Conservation (phyloP, 2,329 filamentous ascomycete species). For the Thyridium curvatum region DNA sequence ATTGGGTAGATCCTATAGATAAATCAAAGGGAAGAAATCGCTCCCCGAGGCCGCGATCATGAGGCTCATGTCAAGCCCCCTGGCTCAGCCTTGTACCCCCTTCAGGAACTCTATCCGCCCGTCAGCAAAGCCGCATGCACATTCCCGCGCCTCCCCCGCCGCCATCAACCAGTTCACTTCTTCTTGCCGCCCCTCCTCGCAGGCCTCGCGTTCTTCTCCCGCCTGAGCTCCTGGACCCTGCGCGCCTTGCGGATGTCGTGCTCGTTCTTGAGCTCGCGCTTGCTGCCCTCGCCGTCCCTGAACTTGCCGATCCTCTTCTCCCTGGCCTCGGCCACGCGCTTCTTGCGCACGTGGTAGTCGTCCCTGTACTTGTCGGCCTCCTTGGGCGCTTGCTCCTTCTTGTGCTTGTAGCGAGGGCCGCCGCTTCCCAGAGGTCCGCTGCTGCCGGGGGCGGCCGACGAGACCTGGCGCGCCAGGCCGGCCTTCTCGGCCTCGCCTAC, state of each 20-base stretch:
- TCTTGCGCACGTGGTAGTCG: conserved; percentile 86
- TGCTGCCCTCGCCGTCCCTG: conserved; percentile 67
- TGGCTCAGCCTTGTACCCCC: too few species aligned
- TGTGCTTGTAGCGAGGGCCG: conserved; percentile 72
- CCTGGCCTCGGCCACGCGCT: conserved; percentile 79
- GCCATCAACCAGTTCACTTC: conserved; percentile 2
- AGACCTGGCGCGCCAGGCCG: conserved; percentile 20
- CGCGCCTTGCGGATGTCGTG: conserved; percentile 83
- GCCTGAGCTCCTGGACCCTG: conserved; percentile 67
- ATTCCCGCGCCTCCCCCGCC: background rate
- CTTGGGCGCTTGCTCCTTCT: conserved; percentile 82
- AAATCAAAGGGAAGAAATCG: too few species aligned
- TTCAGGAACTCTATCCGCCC: too few species aligned
- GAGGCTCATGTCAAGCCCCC: too few species aligned
- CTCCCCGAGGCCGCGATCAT: too few species aligned
- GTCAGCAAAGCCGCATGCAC: too few species aligned
- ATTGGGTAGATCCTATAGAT: too few species aligned
- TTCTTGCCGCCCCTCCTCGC: conserved; percentile 40
- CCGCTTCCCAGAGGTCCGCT: conserved; percentile 24
- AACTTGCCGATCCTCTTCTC: conserved; percentile 75
- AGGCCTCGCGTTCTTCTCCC: conserved; percentile 84
- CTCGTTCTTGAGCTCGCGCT: conserved; percentile 69
- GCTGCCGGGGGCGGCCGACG: conserved; percentile 6
- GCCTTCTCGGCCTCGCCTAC: conserved; percentile 74
- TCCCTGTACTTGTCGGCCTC: conserved; percentile 86